These are phyloP conservation scores for Geotrichum histeridarum DNA, from an alignment of 1,139 yeast species.

Conservation along the genomic window DNA sequence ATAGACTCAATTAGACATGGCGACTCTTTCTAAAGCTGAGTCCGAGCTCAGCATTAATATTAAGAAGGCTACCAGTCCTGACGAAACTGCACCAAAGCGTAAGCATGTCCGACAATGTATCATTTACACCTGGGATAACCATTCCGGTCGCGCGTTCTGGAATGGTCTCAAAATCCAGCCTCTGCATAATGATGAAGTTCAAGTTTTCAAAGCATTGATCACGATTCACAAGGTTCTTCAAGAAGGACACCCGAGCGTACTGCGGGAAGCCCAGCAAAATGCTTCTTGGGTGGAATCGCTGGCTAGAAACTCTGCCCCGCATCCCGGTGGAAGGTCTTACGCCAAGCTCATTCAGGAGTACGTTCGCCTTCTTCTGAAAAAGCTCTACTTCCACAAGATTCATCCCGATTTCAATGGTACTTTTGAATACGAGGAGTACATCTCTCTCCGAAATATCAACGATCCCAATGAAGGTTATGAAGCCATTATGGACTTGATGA, in stretches of 20 bases:
- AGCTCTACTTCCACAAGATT: conserved; percentile 74
- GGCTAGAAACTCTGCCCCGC: conserved; percentile 24
- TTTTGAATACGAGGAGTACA: conserved; percentile 92
- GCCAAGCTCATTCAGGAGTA: conserved; percentile 76
- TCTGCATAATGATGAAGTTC: conserved; percentile 73
- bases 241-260: conserved; percentile 87
- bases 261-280: conserved; percentile 78
- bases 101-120: conserved; percentile 90
- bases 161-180: conserved; percentile 77
- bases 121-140: conserved; percentile 94
- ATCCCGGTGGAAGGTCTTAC: conserved; percentile 47
- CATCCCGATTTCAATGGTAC: conserved; percentile 92
- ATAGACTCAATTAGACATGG: conserved; percentile 12
- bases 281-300: conserved; percentile 52
- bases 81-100: conserved; percentile 90
- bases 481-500: conserved; percentile 78
- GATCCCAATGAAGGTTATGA: conserved; percentile 97
- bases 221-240: conserved; percentile 89
- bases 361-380: conserved; percentile 61
- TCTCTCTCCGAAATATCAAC: conserved; percentile 77
- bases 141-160: conserved; percentile 83
- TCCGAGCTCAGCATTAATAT: conserved; percentile 52
- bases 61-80: conserved; percentile 80
- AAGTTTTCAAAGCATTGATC: conserved; percentile 81
- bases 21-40: conserved; percentile 34